A percentile compares a stretch with the other conserved stretches of the same genome.
phyloP scores from a whole-genome alignment of 73 alveolate genomes.

The Paramecium octaurelia region DNA sequence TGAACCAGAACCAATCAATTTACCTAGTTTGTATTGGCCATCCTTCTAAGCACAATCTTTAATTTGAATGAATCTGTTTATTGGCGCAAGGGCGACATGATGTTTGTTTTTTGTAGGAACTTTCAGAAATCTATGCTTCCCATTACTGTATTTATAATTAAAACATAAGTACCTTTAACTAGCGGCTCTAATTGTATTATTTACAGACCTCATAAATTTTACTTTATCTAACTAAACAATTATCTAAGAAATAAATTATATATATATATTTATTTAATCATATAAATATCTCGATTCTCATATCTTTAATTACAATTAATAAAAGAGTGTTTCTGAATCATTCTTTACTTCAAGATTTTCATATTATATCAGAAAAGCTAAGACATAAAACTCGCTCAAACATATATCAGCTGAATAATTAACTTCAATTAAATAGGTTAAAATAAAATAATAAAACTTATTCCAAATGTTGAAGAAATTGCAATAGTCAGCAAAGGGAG shows the following conservation, averaged over 20 bases:
- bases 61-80: conserved; percentile 7
- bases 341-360: neutral
- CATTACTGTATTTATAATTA: neutral
- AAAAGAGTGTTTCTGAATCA: neutral
- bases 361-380: neutral
- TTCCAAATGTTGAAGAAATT: neutral
- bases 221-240: conserved; percentile 13
- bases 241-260: neutral
- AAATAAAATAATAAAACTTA: neutral
- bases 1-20: conserved; percentile 1
- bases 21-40: neutral
- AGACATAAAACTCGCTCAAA: neutral
- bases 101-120: neutral
- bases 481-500: neutral
- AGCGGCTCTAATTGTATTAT: conserved; percentile 8
- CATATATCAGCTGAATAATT: neutral
- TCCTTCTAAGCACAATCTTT: neutral
- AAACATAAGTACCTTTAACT: neutral
- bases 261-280: neutral
- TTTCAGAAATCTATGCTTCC: neutral
- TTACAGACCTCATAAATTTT: conserved; percentile 12
- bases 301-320: neutral
- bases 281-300: neutral
- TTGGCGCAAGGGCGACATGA: conserved; percentile 19
- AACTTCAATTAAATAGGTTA: neutral